These are phyloP conservation scores for Paramecium primaurelia DNA, from an alignment of 73 alveolate genomes.

Conservation along the genomic window DNA sequence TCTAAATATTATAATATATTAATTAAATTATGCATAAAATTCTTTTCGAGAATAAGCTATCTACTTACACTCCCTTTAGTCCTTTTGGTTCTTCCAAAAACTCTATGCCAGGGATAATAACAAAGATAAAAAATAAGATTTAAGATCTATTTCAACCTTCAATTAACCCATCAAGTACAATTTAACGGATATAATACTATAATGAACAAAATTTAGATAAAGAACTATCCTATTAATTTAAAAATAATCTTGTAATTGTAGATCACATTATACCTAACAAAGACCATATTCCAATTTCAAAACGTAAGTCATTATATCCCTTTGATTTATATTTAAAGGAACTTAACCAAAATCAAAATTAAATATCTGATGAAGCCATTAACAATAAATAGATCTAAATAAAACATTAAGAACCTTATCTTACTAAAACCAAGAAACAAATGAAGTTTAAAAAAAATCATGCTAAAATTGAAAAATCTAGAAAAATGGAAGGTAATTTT, in stretches of 20 bases:
- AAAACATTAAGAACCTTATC: background rate
- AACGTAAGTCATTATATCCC: background rate
- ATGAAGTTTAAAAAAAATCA: background rate
- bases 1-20: background rate
- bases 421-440: background rate
- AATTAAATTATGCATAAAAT: background rate
- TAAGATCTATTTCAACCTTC: background rate
- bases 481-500: slow-evolving; percentile 2
- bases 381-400: background rate
- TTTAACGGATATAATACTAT: background rate
- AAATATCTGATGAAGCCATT: background rate
- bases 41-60: background rate
- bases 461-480: background rate
- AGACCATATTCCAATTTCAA: background rate
- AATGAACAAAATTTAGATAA: background rate
- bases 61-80: background rate
- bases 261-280: background rate
- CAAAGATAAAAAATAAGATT: background rate
- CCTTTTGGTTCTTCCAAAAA: background rate
- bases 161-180: background rate
- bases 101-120: background rate
- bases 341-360: background rate
- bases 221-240: background rate
- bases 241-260: background rate
- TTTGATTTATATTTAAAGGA: background rate